Conservation (phyloP, 495 filamentous ascomycete genomes). For the Penicillium dipodomyicola region DNA sequence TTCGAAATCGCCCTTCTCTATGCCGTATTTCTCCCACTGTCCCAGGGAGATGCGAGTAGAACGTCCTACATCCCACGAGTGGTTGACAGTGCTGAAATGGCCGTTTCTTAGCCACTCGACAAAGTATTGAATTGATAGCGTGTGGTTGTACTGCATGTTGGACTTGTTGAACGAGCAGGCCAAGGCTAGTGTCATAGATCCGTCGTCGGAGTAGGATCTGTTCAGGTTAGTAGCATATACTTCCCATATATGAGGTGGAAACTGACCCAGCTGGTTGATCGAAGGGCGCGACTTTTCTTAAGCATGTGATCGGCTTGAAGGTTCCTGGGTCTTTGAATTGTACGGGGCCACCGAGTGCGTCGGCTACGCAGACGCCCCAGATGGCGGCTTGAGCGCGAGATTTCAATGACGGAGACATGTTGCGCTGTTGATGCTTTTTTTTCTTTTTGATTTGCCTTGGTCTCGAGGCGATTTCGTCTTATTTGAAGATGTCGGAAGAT, state of each 20-base stretch:
- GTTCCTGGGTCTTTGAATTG: constrained; percentile 39
- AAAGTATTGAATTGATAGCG: constrained; percentile 34
- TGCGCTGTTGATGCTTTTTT: background rate
- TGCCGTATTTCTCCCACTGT: constrained; percentile 28
- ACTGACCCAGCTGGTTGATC: constrained; percentile 27
- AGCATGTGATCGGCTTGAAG: constrained; percentile 37
- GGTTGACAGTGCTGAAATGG: constrained; percentile 36
- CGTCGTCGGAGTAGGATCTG: constrained; percentile 50
- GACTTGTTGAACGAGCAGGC: constrained; percentile 40
- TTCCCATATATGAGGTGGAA: background rate
- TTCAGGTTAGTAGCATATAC: background rate
- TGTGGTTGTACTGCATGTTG: constrained; percentile 26
- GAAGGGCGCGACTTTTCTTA: constrained; percentile 25
- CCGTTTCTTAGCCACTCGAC: constrained; percentile 38
- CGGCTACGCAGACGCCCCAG: constrained; percentile 44
- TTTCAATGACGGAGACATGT: constrained; percentile 15
- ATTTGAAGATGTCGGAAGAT: background rate
- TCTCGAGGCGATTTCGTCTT: background rate
- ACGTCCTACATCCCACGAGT: constrained; percentile 43
- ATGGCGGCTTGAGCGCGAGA: constrained; percentile 41
- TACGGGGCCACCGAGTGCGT: constrained; percentile 49
- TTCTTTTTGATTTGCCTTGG: too few relatives aligned
- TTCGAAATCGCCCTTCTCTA: background rate
- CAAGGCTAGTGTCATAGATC: constrained; percentile 47
- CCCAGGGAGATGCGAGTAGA: constrained; percentile 36